Base-by-base conservation (phyloP, 1,284 basidiomycete species). In the Phenoliferia sp. region DNA sequence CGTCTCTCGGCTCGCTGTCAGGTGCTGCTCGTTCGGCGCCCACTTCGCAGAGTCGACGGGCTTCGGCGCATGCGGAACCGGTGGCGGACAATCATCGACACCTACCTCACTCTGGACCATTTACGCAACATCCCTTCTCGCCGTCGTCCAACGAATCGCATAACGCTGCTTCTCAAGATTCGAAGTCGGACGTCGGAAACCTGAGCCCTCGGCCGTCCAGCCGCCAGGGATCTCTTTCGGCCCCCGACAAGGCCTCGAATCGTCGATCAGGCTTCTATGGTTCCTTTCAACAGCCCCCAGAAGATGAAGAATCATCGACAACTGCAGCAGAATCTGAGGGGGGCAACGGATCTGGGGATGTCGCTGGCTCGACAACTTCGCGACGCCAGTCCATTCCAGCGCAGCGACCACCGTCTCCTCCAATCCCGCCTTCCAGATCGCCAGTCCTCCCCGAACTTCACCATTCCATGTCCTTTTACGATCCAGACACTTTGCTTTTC, bases 401-500 rank as follows among this genome's bases (percentile, higher is more conserved):
- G 35, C 2, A 29, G 35, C 56, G 7, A 17, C n/a, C 55, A 2
- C 64, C 34, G 9, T 15, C 63, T 2, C 52, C 63, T 22, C 48
- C 63, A 12, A 34, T 58, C 7, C 54, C 7, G 26, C 48, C 39
- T 4, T 28, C 22, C 10, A n/a, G 34, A 22, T 12, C 31, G 17
- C 39, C 29, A 22, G 52, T 59, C 66, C 59, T 63, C 59, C 62
- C 60, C 59, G 69, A 71, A 3, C 61, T 72, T 0, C 69, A 72
- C 52, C 50, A 62, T n/a, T 64, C 63, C 33, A 55, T 71, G 76
- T 92, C 90, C 12, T 85, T 94, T 82, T 88, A 86, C 72, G 84
- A 86, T 52, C 82, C 85, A 2, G 91, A 93, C 78, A 91, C 94
- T 72, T 85, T 88, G 0, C 77, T 78, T 52, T 76, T 82, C 54